phyloP scores from a whole-genome alignment of 805 yeast genomes.

The Candida michaelii region DNA sequence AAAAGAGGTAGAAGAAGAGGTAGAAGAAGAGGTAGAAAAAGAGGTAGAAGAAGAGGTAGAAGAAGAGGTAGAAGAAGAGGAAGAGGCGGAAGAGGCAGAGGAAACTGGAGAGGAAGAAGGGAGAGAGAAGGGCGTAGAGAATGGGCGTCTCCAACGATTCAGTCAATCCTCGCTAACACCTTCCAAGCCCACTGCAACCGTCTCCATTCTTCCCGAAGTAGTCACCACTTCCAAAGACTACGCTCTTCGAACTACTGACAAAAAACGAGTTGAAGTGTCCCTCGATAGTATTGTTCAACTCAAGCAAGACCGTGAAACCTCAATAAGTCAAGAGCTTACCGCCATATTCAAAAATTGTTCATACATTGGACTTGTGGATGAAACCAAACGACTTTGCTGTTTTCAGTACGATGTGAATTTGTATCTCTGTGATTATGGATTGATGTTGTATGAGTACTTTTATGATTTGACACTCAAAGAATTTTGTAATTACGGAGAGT shows the following conservation, averaged over 20 bases:
- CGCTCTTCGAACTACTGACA: slow-evolving; percentile 1
- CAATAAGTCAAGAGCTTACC: slow-evolving; percentile 55
- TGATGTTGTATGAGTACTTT: slow-evolving; percentile 64
- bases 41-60: slow-evolving; percentile 7
- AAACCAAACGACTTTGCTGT: slow-evolving; percentile 66
- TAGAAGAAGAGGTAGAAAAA: slow-evolving; percentile 12
- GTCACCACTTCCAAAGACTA: not conserved
- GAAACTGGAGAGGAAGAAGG: slow-evolving; percentile 1
- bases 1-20: slow-evolving; percentile 5
- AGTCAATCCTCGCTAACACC: too few relatives aligned
- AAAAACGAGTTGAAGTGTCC: slow-evolving; percentile 37
- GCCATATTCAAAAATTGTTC: slow-evolving; percentile 66
- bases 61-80: slow-evolving; percentile 14
- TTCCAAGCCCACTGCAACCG: not conserved
- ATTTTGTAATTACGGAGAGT: slow-evolving; percentile 76
- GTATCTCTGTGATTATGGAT: slow-evolving; percentile 77
- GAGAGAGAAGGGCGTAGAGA: not conserved
- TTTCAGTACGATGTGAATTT: slow-evolving; percentile 80
- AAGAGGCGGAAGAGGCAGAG: not conserved
- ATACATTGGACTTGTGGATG: slow-evolving; percentile 83
- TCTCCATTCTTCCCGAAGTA: not conserved
- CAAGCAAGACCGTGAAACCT: slow-evolving; percentile 46
- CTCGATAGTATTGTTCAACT: slow-evolving; percentile 62
- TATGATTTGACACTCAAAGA: slow-evolving; percentile 79
- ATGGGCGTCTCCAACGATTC: slow-evolving; percentile 7